Conservation (phyloP, 2,329 filamentous ascomycete species). For the Clarireedia homoeocarpa region DNA sequence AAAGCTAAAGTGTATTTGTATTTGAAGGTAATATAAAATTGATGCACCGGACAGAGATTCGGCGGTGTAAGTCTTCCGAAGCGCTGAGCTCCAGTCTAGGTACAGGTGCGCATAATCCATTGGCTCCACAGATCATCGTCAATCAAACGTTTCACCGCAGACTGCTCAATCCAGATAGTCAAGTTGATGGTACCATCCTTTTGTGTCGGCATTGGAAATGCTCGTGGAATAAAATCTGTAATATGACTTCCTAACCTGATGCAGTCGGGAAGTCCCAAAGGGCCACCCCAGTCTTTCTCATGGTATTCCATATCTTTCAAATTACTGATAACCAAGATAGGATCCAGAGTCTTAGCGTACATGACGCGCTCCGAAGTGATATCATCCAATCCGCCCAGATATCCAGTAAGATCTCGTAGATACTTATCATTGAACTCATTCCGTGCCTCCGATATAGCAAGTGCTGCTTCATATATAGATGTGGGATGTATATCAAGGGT, state of each 20-base stretch:
- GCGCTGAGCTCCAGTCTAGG: background rate
- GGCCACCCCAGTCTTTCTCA: constrained; percentile 1
- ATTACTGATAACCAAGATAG: constrained; percentile 1
- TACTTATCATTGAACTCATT: background rate
- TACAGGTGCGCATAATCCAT: background rate
- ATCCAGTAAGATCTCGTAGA: background rate
- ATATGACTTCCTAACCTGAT: background rate
- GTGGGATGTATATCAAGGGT: constrained; percentile 2
- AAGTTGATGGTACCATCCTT: background rate
- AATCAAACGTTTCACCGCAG: background rate
- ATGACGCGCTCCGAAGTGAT: constrained; percentile 1
- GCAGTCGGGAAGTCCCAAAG: background rate
- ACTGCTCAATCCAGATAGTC: constrained; percentile 1
- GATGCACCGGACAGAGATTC: too few relatives aligned
- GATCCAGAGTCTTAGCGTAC: background rate
- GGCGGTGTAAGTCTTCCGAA: too few relatives aligned
- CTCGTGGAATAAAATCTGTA: background rate
- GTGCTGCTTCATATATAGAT: background rate
- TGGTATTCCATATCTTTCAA: background rate
- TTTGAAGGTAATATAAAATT: too few relatives aligned
- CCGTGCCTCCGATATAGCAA: background rate
- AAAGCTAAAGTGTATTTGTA: too few relatives aligned
- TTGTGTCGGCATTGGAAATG: background rate
- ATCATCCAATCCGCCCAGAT: background rate
- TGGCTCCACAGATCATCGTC: background rate